phyloP scores from a whole-genome alignment of 1,139 yeast genomes.

The Yamadazyma diospyri region DNA sequence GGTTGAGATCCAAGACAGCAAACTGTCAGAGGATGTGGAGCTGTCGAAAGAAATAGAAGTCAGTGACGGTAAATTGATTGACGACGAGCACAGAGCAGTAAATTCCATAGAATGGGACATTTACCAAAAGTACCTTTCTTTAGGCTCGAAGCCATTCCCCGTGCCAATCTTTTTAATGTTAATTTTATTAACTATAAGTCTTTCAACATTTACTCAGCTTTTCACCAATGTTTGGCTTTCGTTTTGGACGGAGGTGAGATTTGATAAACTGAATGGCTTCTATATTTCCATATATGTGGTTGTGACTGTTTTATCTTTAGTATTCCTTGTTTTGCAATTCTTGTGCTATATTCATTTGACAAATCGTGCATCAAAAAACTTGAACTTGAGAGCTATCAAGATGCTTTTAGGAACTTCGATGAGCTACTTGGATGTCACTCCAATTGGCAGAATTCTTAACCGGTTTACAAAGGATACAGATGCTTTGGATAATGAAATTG shows the following conservation, averaged over 20 bases:
- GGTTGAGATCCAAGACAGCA: constrained; percentile 5
- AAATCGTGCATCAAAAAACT: constrained; percentile 42
- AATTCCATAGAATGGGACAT: constrained; percentile 26
- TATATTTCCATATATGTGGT: constrained; percentile 73
- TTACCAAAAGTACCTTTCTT: constrained; percentile 43
- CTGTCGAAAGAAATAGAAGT: constrained; percentile 7
- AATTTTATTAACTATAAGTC: constrained; percentile 25
- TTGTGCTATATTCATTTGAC: constrained; percentile 48
- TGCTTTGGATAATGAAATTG: constrained; percentile 72
- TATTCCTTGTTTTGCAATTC: constrained; percentile 41
- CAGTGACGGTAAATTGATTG: constrained; percentile 28
- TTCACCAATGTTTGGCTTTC: constrained; percentile 82
- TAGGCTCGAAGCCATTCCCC: constrained; percentile 45
- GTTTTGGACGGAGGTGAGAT: constrained; percentile 69
- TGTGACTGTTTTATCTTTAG: constrained; percentile 41
- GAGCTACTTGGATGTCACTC: constrained; percentile 59
- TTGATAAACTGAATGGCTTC: constrained; percentile 44
- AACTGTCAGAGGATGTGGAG: constrained; percentile 17
- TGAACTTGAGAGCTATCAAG: constrained; percentile 51
- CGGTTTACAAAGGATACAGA: constrained; percentile 81
- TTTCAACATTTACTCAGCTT: constrained; percentile 55
- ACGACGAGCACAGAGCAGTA: constrained; percentile 38
- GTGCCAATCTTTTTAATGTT: constrained; percentile 20
- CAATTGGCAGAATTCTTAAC: constrained; percentile 58
- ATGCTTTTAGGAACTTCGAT: constrained; percentile 59